Percentiles rank a stretch among this genome's conserved stretches.
These are phyloP conservation scores for Hypsizygus marmoreus DNA, from an alignment of 768 basidiomycete species.

Conservation along the genomic window DNA sequence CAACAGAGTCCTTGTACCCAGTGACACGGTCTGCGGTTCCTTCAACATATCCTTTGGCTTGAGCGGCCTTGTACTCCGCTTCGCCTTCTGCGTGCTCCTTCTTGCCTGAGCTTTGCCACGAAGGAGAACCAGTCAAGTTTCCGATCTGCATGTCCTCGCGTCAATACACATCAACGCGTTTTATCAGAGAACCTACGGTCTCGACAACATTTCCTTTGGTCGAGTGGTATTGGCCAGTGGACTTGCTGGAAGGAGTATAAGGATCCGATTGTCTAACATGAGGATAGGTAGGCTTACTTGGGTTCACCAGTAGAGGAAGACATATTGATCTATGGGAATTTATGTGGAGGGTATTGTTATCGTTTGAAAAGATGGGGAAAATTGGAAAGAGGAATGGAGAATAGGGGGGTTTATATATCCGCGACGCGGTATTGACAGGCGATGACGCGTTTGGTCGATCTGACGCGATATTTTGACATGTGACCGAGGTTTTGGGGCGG, in stretches of 20 bases:
- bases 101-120: conserved; percentile 51
- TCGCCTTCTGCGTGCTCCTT: conserved; percentile 55
- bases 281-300: conserved; percentile 12
- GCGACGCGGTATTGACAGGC: not conserved
- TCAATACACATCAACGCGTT: not conserved
- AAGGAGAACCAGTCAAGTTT: conserved; percentile 45
- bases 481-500: not conserved
- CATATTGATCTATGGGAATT: no score
- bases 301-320: conserved; percentile 19
- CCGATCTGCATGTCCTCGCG: conserved; percentile 37
- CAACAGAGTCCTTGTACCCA: conserved; percentile 50
- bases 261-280: not conserved
- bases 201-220: conserved; percentile 39
- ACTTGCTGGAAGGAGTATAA: conserved; percentile 31
- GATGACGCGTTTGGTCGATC: conserved; percentile 8
- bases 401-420: conserved; percentile 13
- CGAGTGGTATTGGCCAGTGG: conserved; percentile 45
- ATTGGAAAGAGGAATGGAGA: no score
- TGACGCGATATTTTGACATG: not conserved
- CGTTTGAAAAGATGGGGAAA: not conserved
- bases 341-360: no score
- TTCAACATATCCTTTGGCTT: conserved; percentile 51
- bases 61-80: conserved; percentile 49
- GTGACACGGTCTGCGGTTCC: conserved; percentile 44
- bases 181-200: conserved; percentile 16